Conservation (phyloP, 2,329 filamentous ascomycete species). For the Cylindrodendrum hubeiense region DNA sequence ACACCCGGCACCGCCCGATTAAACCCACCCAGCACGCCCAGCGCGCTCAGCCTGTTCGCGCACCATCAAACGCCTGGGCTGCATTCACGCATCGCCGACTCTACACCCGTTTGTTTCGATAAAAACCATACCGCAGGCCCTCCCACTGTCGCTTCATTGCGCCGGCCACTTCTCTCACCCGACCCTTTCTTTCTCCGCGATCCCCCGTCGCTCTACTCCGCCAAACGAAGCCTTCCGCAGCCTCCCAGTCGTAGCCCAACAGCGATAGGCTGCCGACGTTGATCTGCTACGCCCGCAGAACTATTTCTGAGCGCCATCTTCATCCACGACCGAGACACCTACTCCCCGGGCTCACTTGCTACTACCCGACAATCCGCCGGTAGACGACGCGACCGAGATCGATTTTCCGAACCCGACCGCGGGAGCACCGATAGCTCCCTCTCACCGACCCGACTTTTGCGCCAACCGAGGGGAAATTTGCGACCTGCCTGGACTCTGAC, state of each 20-base stretch:
- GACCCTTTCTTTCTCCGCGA: constrained; percentile 1
- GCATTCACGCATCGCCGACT: constrained; percentile 5
- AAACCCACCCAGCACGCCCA: constrained; percentile 6
- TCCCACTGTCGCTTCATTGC: background rate
- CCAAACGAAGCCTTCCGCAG: constrained; percentile 6
- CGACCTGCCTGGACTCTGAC: constrained; percentile 7
- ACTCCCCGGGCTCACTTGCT: background rate
- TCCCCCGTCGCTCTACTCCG: constrained; percentile 6
- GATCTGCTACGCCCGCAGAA: background rate
- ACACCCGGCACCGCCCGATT: constrained; percentile 13
- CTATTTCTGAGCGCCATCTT: constrained; percentile 1
- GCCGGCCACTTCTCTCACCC: background rate
- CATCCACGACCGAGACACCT: constrained; percentile 2
- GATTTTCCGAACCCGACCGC: background rate
- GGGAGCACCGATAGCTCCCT: constrained; percentile 5
- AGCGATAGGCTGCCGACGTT: constrained; percentile 7
- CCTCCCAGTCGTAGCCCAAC: constrained; percentile 3
- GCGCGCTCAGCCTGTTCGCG: constrained; percentile 13
- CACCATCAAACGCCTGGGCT: constrained; percentile 14
- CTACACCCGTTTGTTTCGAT: constrained; percentile 3
- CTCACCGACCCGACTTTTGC: constrained; percentile 13
- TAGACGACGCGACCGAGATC: background rate
- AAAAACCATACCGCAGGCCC: background rate
- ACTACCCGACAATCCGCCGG: background rate
- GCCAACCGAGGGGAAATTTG: constrained; percentile 19